A percentile compares a stretch with the other conserved stretches of the same genome.
Evolutionary conservation across 805 yeast genomes (phyloP).

Genomic region (Starmerella powellii): DNA sequence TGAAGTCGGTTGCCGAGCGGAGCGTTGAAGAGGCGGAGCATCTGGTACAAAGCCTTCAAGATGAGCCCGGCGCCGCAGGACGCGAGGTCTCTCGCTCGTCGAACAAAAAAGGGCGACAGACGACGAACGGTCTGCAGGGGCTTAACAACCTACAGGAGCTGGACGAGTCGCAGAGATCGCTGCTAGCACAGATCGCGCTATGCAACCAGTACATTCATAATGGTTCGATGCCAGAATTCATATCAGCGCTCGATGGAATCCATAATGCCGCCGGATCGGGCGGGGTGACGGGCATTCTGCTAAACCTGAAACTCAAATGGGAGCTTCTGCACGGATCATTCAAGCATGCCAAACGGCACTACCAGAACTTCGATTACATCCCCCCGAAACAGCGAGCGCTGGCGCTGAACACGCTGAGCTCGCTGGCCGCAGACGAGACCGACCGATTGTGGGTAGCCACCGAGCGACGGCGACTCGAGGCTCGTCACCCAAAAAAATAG

Average conservation of each 20-base stretch:
- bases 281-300: constrained; percentile 10
- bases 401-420: constrained; percentile 14
- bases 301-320: constrained; percentile 22
- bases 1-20: constrained; percentile 6
- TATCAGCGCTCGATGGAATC: not conserved
- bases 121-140: no score
- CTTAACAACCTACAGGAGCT: no score
- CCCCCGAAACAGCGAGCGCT: constrained; percentile 15
- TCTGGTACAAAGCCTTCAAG: not conserved
- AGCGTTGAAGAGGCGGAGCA: constrained; percentile 5
- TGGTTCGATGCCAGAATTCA: constrained; percentile 2
- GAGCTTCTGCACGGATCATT: constrained; percentile 17
- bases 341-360: constrained; percentile 15
- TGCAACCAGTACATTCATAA: constrained; percentile 15
- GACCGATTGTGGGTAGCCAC: constrained; percentile 13
- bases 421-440: not conserved
- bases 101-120: no score
- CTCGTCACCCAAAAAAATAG: not conserved
- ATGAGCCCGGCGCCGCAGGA: not conserved
- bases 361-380: constrained; percentile 12
- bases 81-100: not conserved
- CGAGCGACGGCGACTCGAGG: constrained; percentile 6
- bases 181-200: constrained; percentile 10
- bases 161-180: not conserved
- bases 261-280: not conserved